Conservation (phyloP, 2,329 filamentous ascomycete species). For the Cercospora zeae-maydis region DNA sequence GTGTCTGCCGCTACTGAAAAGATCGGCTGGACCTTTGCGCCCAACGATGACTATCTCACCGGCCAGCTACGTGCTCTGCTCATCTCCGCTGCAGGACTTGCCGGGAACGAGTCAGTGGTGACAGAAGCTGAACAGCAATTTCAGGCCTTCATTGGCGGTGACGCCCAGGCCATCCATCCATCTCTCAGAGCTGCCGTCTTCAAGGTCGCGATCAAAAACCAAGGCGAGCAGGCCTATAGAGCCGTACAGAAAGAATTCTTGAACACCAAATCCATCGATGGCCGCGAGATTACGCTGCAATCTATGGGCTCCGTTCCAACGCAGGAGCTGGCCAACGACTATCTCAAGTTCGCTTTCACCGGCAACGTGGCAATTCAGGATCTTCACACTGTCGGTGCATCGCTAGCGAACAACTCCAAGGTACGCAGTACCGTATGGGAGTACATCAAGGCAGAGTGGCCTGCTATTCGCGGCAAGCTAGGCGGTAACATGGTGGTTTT, state of each 20-base stretch:
- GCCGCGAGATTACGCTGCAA: conserved; percentile 78
- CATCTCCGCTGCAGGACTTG: conserved; percentile 68
- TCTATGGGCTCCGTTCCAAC: conserved; percentile 73
- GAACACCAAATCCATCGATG: conserved; percentile 79
- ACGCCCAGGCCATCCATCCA: conserved; percentile 70
- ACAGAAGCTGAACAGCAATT: conserved; percentile 76
- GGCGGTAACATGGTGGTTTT: conserved; percentile 79
- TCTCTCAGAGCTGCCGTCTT: conserved; percentile 79
- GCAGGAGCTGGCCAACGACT: conserved; percentile 61
- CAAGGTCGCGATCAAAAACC: conserved; percentile 71
- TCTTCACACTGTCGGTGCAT: conserved; percentile 74
- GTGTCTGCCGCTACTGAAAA: conserved; percentile 70
- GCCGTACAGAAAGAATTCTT: conserved; percentile 82
- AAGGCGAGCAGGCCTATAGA: conserved; percentile 65
- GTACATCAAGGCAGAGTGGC: conserved; percentile 82
- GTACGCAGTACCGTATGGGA: conserved; percentile 76
- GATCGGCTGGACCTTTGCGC: conserved; percentile 80
- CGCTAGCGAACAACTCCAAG: conserved; percentile 68
- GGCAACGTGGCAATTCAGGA: conserved; percentile 82
- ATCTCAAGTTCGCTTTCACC: conserved; percentile 73
- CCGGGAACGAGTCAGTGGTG: conserved; percentile 68
- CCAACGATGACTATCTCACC: conserved; percentile 75
- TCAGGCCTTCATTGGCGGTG: conserved; percentile 68
- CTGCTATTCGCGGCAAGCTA: conserved; percentile 65
- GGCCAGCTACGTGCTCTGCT: conserved; percentile 80